Conservation (phyloP, 495 filamentous ascomycete species). For the Penicillium herquei region DNA sequence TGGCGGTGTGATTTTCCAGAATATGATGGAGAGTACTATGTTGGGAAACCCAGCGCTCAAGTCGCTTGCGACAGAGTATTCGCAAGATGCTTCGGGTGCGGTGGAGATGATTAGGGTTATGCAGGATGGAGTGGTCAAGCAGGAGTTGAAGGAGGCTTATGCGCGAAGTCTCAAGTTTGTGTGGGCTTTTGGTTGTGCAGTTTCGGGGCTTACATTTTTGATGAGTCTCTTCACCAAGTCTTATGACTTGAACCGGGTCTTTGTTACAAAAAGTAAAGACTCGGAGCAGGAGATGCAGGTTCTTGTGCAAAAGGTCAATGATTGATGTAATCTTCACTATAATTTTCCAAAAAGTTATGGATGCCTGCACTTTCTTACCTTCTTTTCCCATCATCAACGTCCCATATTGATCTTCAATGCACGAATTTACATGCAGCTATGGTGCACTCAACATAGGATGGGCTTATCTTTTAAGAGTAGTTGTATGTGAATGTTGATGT, state of each 20-base stretch:
- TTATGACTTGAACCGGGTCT: constrained; percentile 44
- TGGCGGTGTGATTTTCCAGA: constrained; percentile 37
- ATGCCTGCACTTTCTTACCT: too few relatives aligned
- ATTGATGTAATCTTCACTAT: too few relatives aligned
- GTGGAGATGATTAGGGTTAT: constrained; percentile 49
- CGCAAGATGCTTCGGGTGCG: constrained; percentile 53
- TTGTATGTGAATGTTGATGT: too few relatives aligned
- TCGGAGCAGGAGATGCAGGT: too few relatives aligned
- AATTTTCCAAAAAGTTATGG: too few relatives aligned
- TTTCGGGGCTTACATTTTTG: constrained; percentile 44
- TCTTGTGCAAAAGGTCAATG: too few relatives aligned
- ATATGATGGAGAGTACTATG: constrained; percentile 32
- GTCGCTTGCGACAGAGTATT: constrained; percentile 40
- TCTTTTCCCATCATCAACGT: too few relatives aligned
- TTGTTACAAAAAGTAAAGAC: too few relatives aligned
- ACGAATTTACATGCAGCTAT: too few relatives aligned
- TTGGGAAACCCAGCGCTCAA: constrained; percentile 33
- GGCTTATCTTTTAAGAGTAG: too few relatives aligned
- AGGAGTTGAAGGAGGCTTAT: constrained; percentile 47
- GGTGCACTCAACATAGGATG: too few relatives aligned
- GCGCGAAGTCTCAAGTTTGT: constrained; percentile 51
- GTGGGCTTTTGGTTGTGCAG: constrained; percentile 52
- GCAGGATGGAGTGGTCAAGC: constrained; percentile 16
- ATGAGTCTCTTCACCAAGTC: constrained; percentile 48
- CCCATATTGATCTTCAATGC: too few relatives aligned